These are phyloP conservation scores for Coemansia sp. DNA, from an alignment of 371 early-diverging fungal genomes.

Conservation along the genomic window DNA sequence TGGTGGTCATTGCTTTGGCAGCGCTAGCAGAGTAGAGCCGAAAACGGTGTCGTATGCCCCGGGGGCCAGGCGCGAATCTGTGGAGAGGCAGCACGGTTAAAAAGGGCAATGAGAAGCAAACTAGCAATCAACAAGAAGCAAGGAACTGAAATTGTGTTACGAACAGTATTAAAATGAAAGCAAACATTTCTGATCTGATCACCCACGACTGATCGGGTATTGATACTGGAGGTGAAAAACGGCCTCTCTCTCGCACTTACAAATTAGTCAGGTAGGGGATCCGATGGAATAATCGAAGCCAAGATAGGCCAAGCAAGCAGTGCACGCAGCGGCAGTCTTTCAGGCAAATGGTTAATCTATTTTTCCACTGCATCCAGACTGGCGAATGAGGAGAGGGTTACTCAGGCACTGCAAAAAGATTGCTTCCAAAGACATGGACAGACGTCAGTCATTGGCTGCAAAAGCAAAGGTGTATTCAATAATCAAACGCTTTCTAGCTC, in stretches of 20 bases:
- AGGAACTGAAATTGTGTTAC: not conserved
- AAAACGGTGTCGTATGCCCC: constrained; percentile 1
- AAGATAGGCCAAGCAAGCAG: not conserved
- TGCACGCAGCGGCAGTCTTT: not conserved
- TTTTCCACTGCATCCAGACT: not conserved
- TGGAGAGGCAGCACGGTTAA: not conserved
- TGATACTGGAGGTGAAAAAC: no score
- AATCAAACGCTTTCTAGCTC: not conserved
- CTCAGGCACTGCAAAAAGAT: not conserved
- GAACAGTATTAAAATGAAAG: not conserved
- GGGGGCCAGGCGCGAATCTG: constrained; percentile 2
- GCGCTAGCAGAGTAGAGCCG: not conserved
- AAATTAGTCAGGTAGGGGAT: not conserved
- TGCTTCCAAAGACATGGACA: no score
- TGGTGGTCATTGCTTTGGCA: constrained; percentile 1
- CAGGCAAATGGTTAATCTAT: constrained; percentile 1
- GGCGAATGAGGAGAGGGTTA: not conserved
- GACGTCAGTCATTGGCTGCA: no score
- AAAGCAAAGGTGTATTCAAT: not conserved
- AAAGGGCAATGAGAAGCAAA: not conserved
- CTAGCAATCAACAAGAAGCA: not conserved
- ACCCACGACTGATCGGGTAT: not conserved
- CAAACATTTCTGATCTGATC: not conserved
- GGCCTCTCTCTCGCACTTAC: not conserved
- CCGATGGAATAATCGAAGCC: not conserved